A percentile compares a stretch with the other conserved stretches of the same genome.
These are phyloP conservation scores for Aspergillus tanneri DNA, from an alignment of 2,329 filamentous ascomycete species.

Conservation along the genomic window DNA sequence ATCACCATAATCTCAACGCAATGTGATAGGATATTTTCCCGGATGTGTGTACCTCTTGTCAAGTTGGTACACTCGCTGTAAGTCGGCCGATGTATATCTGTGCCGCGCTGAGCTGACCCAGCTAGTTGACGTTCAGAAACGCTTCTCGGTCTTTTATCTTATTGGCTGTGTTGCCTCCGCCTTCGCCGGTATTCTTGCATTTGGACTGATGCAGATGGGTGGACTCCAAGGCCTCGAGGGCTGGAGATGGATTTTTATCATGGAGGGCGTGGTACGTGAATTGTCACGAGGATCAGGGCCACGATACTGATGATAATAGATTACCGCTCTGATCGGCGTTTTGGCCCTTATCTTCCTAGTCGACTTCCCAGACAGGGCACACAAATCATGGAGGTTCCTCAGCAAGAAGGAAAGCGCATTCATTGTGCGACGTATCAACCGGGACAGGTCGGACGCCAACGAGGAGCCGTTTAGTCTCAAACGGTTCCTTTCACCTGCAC, in stretches of 20 bases:
- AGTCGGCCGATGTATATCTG: conserved; percentile 4
- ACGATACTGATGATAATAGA: conserved; percentile 17
- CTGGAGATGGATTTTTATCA: conserved; percentile 58
- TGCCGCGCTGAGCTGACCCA: conserved; percentile 7
- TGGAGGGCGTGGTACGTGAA: conserved; percentile 47
- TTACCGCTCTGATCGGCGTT: conserved; percentile 27
- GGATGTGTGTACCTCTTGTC: conserved; percentile 68
- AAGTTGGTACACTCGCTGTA: conserved; percentile 63
- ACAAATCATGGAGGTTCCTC: conserved; percentile 34
- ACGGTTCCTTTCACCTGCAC: conserved; percentile 48
- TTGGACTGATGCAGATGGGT: conserved; percentile 42
- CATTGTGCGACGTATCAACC: conserved; percentile 52
- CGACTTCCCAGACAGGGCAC: conserved; percentile 36
- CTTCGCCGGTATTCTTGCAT: conserved; percentile 48
- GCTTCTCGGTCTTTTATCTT: conserved; percentile 48
- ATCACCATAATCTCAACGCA: conserved; percentile 39
- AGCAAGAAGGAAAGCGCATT: conserved; percentile 44
- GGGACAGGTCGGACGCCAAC: conserved; percentile 53
- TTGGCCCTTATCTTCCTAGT: conserved; percentile 35
- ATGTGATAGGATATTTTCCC: conserved; percentile 68
- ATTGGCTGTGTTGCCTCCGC: conserved; percentile 50
- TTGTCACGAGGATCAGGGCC: too few species aligned
- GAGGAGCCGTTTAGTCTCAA: conserved; percentile 48
- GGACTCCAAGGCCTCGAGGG: conserved; percentile 45
- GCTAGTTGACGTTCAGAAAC: conserved; percentile 32